Conservation (phyloP, 2,329 filamentous ascomycete genomes). For the Zymoseptoria tritici region DNA sequence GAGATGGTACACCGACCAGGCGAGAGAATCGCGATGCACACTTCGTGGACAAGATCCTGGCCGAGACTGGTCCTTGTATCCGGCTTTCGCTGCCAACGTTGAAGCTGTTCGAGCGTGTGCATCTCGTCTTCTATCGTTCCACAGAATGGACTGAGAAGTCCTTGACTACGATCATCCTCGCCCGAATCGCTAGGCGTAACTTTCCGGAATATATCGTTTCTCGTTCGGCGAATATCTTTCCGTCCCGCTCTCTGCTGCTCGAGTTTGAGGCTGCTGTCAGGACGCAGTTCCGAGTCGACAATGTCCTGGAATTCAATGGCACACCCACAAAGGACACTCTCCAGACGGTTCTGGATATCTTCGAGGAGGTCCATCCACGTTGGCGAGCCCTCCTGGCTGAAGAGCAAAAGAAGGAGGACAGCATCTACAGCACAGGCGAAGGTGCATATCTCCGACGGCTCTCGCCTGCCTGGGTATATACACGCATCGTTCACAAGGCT, state of each 20-base stretch:
- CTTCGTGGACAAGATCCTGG: conserved; percentile 69
- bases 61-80: conserved; percentile 73
- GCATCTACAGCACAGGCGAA: conserved; percentile 72
- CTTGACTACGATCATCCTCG: conserved; percentile 85
- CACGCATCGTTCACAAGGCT: conserved; percentile 84
- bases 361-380: conserved; percentile 67
- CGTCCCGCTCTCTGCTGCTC: conserved; percentile 63
- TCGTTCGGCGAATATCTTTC: conserved; percentile 81
- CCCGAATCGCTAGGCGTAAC: conserved; percentile 77
- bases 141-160: conserved; percentile 98
- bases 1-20: conserved; percentile 34
- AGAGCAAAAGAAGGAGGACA: conserved; percentile 70
- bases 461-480: conserved; percentile 87
- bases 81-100: conserved; percentile 65
- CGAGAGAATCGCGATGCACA: conserved; percentile 61
- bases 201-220: conserved; percentile 89
- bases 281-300: conserved; percentile 74
- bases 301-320: conserved; percentile 70
- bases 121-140: conserved; percentile 91
- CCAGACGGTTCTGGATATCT: conserved; percentile 61
- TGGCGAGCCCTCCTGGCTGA: conserved; percentile 68
- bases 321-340: conserved; percentile 59
- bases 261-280: conserved; percentile 86
- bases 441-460: conserved; percentile 84
- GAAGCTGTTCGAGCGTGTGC: conserved; percentile 85